Evolutionary conservation across 164 flowering plant species (phyloP).

Genomic region (Aristolochia californica): DNA sequence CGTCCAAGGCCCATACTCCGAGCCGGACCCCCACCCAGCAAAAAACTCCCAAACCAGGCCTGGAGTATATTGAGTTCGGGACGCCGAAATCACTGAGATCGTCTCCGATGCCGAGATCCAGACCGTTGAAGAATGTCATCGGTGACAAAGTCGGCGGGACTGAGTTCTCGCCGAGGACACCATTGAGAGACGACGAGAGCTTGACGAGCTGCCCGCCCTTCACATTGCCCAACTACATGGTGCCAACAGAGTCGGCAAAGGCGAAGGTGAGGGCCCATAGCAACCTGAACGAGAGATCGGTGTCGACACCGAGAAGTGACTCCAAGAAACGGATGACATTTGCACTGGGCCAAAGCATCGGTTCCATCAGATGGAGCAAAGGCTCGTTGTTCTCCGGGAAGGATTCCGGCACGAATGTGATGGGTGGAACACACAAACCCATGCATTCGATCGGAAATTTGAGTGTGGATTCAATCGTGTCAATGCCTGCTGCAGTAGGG

Average conservation of each 20-base stretch:
- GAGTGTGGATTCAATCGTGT: conserved; percentile 74
- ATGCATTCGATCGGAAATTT: conserved; percentile 44
- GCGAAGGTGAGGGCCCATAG: conserved; percentile 56
- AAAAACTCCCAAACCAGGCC: conserved; percentile 17
- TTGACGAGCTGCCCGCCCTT: conserved; percentile 90
- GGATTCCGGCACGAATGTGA: conserved; percentile 35
- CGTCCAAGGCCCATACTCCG: conserved; percentile 18
- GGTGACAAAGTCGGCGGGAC: conserved; percentile 23
- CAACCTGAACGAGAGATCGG: conserved; percentile 37
- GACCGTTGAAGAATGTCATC: conserved; percentile 18
- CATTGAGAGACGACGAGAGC: conserved; percentile 77
- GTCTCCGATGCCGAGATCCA: conserved; percentile 8
- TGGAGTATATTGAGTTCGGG: conserved; percentile 28
- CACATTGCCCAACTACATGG: conserved; percentile 83
- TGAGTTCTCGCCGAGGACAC: conserved; percentile 26
- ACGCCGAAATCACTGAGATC: conserved; percentile 69
- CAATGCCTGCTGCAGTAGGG: conserved; percentile 73
- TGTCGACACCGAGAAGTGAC: conserved; percentile 32
- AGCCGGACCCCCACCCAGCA: conserved; percentile 25
- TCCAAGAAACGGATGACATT: conserved; percentile 56
- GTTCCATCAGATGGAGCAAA: conserved; percentile 63
- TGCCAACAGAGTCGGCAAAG: conserved; percentile 72
- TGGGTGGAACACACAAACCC: conserved; percentile 28
- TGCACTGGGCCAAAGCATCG: conserved; percentile 49
- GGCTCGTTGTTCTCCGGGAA: conserved; percentile 35